Evolutionary conservation across 2,329 filamentous ascomycete genomes (phyloP), one percentile per base, ranked within the genome.

Genomic region (Aspergillus sergii): DNA sequence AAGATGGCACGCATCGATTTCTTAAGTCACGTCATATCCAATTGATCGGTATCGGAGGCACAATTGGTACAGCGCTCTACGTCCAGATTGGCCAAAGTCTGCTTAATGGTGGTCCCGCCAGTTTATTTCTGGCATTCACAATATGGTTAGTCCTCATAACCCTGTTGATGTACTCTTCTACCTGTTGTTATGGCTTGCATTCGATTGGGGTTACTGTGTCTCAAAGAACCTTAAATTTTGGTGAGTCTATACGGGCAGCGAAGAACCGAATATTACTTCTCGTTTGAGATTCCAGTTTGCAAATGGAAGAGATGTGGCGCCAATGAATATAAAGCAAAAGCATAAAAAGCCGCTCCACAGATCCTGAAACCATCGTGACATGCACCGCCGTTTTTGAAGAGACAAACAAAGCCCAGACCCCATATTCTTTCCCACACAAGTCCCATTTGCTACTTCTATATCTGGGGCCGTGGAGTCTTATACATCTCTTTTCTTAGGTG

Each of bases 21-120:
- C 70, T 82, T 23, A 81, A 81, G 64, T 75, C 79, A 16, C 71
- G 80, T 64, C 80, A 82, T 70, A 78, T 82, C 46, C 79, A 82
- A 65, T 68, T 82, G 62, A 82, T 82, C 61, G 80, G 79, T 46
- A 81, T 82, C 60, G 80, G 80, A 28, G 80, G 80, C 14, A 79
- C 78, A 36, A 80, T 82, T 67, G 78, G 80, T 23, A 80, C 76
- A n/a, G 78, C 76, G 0, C 66, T 82, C 39, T 81, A 77, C 63
- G 79, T 81, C 28, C 76, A 80, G 60, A 80, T 81, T 60, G 80
- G 80, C 14, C 70, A 75, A 54, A 76, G 72, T 21, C 62, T 82
- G 61, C 71, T 77, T 16, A 71, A 76, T 58, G 80, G 80, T 48
- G 80, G 80, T 0, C 80, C 80, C 11, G 80, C 64, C 26, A 80